Percentiles rank a stretch among this genome's conserved stretches.
These are phyloP conservation scores for Rhododendron ovatum DNA, from an alignment of 148 eudicot species.

Conservation along the genomic window DNA sequence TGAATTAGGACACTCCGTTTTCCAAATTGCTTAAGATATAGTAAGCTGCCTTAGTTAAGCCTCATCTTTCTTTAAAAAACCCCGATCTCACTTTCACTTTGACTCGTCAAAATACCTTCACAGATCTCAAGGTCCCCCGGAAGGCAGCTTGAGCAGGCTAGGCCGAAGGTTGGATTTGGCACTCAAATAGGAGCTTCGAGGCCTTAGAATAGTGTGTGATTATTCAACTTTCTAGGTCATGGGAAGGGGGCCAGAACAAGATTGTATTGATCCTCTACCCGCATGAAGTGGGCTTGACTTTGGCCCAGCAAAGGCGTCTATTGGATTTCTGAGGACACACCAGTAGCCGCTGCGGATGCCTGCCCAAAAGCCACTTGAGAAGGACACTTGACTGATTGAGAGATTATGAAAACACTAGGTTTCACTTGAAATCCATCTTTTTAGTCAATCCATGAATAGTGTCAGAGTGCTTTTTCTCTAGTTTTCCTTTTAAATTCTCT, in stretches of 20 bases:
- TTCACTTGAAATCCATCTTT: background rate
- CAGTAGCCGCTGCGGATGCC: background rate
- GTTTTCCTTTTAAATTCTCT: background rate
- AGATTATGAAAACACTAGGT: background rate
- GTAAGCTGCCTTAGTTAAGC: background rate
- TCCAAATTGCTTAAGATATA: background rate
- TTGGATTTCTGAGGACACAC: background rate
- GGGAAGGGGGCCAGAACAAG: background rate
- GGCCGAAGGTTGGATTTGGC: background rate
- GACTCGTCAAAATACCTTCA: background rate
- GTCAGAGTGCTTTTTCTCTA: background rate
- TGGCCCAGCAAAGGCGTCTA: background rate
- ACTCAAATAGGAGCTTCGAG: background rate
- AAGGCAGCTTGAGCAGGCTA: background rate
- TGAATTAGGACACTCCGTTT: too few species aligned
- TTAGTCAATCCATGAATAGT: background rate
- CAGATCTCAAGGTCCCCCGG: background rate
- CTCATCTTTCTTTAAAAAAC: background rate
- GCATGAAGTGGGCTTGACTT: background rate
- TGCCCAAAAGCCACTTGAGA: background rate
- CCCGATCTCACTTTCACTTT: background rate
- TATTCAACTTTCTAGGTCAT: background rate
- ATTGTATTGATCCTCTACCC: constrained; percentile 1
- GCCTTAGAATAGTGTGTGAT: background rate
- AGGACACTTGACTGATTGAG: background rate